Percentiles rank a stretch among this genome's conserved stretches.
phyloP scores from a whole-genome alignment of 495 filamentous ascomycete species.

The Aspergillus haitiensis region DNA sequence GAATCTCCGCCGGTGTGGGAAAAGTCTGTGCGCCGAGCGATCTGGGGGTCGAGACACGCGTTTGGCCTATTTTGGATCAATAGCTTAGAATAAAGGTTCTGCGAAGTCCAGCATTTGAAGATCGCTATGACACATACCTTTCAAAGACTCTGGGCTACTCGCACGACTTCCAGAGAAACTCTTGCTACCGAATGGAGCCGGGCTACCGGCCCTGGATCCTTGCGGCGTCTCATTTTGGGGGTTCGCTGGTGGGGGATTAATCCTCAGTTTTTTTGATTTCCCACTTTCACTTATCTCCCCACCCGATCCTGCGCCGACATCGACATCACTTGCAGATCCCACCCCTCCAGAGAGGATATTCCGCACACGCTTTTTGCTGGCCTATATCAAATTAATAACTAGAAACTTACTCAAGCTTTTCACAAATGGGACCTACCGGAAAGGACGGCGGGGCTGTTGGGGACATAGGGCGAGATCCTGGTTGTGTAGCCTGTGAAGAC shows the following conservation, averaged over 20 bases:
- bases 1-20: conserved; percentile 68
- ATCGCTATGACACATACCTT: conserved; percentile 19
- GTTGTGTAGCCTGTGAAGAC: conserved; percentile 49
- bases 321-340: conserved; percentile 76
- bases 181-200: conserved; percentile 36
- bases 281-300: conserved; percentile 71
- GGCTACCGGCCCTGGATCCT: conserved; percentile 56
- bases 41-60: conserved; percentile 38
- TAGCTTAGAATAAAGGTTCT: too few species aligned
- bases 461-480: conserved; percentile 57
- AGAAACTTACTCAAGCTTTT: conserved; percentile 9
- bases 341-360: conserved; percentile 44
- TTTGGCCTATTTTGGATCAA: conserved; percentile 23
- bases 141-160: conserved; percentile 39
- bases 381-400: conserved; percentile 32
- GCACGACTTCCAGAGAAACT: conserved; percentile 40
- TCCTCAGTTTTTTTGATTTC: conserved; percentile 68
- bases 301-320: conserved; percentile 65
- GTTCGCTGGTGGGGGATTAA: conserved; percentile 50
- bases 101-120: conserved; percentile 11
- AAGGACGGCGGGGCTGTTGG: conserved; percentile 36
- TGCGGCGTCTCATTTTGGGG: conserved; percentile 56
- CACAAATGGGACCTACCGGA: conserved; percentile 30
- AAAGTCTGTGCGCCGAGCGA: conserved; percentile 37
- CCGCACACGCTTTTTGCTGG: conserved; percentile 49